phyloP scores from a whole-genome alignment of 176 grass and related monocot species.

The Aegilops longissima region DNA sequence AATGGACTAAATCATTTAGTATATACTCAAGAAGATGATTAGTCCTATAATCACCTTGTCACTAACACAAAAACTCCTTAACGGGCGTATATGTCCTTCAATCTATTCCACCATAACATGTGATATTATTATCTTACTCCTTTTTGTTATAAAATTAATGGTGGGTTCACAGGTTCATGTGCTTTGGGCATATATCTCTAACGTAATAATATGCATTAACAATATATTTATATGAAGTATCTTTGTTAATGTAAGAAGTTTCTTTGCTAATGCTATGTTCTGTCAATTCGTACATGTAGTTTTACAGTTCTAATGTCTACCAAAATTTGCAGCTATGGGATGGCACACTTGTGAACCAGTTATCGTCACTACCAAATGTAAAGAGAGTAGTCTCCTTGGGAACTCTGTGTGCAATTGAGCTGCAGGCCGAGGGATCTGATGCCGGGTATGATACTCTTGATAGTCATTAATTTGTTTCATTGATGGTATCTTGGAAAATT shows the following conservation, averaged over 20 bases:
- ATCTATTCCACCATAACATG: background rate
- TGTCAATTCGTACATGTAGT: background rate
- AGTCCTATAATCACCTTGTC: too few species aligned
- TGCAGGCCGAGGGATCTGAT: conserved; percentile 75
- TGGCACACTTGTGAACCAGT: conserved; percentile 52
- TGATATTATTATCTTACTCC: background rate
- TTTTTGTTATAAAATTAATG: background rate
- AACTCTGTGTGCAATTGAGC: conserved; percentile 82
- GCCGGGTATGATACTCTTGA: conserved; percentile 60
- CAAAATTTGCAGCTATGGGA: conserved; percentile 80
- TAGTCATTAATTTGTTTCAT: conserved; percentile 6
- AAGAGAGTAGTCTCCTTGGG: conserved; percentile 74
- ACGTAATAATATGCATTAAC: background rate
- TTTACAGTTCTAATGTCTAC: conserved; percentile 16
- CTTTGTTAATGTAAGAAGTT: too few species aligned
- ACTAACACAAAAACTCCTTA: too few species aligned
- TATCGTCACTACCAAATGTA: conserved; percentile 64
- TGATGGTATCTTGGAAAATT: background rate
- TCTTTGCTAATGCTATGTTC: background rate
- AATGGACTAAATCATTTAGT: too few species aligned
- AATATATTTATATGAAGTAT: background rate
- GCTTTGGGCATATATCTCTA: background rate
- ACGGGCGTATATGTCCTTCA: too few species aligned
- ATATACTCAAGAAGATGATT: too few species aligned
- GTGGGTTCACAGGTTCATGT: background rate